These are phyloP conservation scores for Chaetothyriales sp. DNA, from an alignment of 2,329 filamentous ascomycete genomes.

Conservation along the genomic window DNA sequence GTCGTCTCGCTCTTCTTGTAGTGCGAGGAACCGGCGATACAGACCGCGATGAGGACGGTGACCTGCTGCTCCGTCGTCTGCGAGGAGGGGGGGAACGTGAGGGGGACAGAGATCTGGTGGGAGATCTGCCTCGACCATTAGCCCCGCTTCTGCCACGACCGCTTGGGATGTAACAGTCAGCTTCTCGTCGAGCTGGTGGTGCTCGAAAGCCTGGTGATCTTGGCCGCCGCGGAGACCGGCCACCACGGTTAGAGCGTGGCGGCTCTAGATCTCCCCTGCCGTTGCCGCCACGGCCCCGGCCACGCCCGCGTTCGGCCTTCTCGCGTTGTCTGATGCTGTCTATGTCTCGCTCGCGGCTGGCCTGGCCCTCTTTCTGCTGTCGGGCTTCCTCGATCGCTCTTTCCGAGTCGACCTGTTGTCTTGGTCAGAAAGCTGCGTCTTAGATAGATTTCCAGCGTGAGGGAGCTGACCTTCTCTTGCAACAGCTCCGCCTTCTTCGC, in stretches of 20 bases:
- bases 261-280: slow-evolving; percentile 30
- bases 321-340: slow-evolving; percentile 48
- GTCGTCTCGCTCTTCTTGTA: not conserved
- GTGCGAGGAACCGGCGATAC: not conserved
- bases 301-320: slow-evolving; percentile 22
- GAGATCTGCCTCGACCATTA: slow-evolving; percentile 25
- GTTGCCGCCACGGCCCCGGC: slow-evolving; percentile 22
- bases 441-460: no score
- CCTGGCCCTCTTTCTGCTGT: slow-evolving; percentile 26
- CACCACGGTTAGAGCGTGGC: slow-evolving; percentile 33
- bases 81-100: slow-evolving; percentile 13
- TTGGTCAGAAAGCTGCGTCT: slow-evolving; percentile 1
- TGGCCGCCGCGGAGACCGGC: slow-evolving; percentile 36
- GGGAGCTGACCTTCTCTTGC: slow-evolving; percentile 65
- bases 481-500: slow-evolving; percentile 91
- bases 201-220: slow-evolving; percentile 33
- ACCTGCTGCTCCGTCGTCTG: slow-evolving; percentile 24
- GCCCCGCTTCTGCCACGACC: slow-evolving; percentile 20
- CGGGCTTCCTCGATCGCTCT: slow-evolving; percentile 33
- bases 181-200: slow-evolving; percentile 34
- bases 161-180: slow-evolving; percentile 44
- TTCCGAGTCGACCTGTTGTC: slow-evolving; percentile 31
- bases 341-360: slow-evolving; percentile 53
- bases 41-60: slow-evolving; percentile 3
- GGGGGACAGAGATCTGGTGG: slow-evolving; percentile 22